Conservation (phyloP, 208 protist species). For the Angomonas deanei region DNA sequence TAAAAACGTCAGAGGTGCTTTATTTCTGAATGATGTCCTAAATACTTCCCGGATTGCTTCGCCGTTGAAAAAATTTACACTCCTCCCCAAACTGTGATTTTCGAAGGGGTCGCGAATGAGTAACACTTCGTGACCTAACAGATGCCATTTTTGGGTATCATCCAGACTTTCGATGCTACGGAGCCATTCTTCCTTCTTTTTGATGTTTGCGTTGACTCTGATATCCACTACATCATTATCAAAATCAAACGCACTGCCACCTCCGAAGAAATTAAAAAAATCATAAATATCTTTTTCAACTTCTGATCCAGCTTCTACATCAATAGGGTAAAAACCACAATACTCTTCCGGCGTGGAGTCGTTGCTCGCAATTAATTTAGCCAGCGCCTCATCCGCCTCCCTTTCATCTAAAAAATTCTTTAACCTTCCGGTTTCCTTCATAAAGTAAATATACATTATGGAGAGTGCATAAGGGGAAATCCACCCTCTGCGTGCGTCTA, state of each 20-base stretch:
- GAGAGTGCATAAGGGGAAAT: conserved; percentile 81
- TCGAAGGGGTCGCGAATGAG: conserved; percentile 76
- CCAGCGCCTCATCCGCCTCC: not conserved
- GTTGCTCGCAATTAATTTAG: not conserved
- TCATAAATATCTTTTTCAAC: conserved; percentile 42
- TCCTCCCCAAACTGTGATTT: conserved; percentile 59
- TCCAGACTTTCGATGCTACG: conserved; percentile 16
- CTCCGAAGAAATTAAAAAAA: conserved; percentile 61
- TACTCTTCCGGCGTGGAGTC: conserved; percentile 7
- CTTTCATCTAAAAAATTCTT: conserved; percentile 24
- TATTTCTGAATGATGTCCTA: conserved; percentile 30
- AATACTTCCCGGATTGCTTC: conserved; percentile 70
- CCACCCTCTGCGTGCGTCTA: conserved; percentile 70
- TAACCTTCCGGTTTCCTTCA: conserved; percentile 31
- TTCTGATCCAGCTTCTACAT: conserved; percentile 11
- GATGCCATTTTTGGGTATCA: conserved; percentile 48
- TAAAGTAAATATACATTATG: conserved; percentile 80
- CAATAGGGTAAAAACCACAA: conserved; percentile 21
- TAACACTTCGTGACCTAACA: conserved; percentile 61
- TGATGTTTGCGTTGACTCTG: conserved; percentile 20
- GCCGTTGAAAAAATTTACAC: conserved; percentile 77
- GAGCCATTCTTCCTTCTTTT: conserved; percentile 60
- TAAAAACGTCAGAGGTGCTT: conserved; percentile 20
- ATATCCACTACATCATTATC: conserved; percentile 73
- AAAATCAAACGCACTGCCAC: conserved; percentile 51